phyloP scores from a whole-genome alignment of 2,329 filamentous ascomycete species.

The Trichoderma koningiopsis region DNA sequence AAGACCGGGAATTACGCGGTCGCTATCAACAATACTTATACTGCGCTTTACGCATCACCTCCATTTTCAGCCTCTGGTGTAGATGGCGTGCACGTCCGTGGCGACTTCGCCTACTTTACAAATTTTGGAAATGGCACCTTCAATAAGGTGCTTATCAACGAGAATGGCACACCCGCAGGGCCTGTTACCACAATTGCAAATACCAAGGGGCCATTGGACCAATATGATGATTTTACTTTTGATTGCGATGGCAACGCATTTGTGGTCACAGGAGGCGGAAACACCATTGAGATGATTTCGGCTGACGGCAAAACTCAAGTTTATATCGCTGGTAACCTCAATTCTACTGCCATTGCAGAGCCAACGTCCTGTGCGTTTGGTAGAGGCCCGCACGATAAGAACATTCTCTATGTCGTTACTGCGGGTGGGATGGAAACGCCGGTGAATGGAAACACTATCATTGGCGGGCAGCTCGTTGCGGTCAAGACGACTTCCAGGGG shows the following conservation, averaged over 20 bases:
- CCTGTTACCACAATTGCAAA: conserved; percentile 26
- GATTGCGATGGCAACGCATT: conserved; percentile 30
- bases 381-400: conserved; percentile 12
- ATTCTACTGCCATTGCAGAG: conserved; percentile 28
- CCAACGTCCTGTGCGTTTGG: conserved; percentile 24
- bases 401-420: conserved; percentile 21
- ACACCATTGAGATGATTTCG: conserved; percentile 28
- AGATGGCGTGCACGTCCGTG: conserved; percentile 35
- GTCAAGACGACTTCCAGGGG: conserved; percentile 7
- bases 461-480: conserved; percentile 16
- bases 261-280: conserved; percentile 29
- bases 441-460: background rate
- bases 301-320: conserved; percentile 24
- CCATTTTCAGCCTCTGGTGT: conserved; percentile 28
- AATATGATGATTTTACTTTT: conserved; percentile 31
- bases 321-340: conserved; percentile 29
- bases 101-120: conserved; percentile 33
- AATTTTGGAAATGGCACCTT: conserved; percentile 32
- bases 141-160: conserved; percentile 29
- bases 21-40: conserved; percentile 32
- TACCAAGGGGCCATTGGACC: background rate
- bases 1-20: conserved; percentile 31
- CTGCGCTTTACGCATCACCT: conserved; percentile 25
- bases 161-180: conserved; percentile 26
- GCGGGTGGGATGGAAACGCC: conserved; percentile 12